Evolutionary conservation across 1,284 basidiomycete species (phyloP), one percentile per base, ranked within the genome.

Genomic region (Cryptococcus sp.): DNA sequence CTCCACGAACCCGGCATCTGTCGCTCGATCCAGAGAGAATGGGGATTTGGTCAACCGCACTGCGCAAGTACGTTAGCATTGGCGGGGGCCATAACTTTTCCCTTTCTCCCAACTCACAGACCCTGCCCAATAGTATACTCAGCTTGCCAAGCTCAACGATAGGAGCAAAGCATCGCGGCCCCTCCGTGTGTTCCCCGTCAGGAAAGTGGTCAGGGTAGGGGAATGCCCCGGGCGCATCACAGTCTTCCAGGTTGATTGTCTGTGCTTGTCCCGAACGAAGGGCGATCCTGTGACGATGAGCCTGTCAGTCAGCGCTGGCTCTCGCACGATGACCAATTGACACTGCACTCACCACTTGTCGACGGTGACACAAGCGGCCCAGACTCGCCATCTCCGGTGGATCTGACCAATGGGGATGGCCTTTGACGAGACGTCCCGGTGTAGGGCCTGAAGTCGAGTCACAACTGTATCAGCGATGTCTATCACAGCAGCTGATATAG

Each of bases 161-260:
- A n/a, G 62, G 56, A 7, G 56, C 42, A 40, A 65, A 65, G 46
- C 59, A 60, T n/a, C 60, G 49, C 18, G 15, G 39, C 43, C 55
- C 40, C 15, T 24, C 44, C 11, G 24, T 35, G n/a, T 42, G 23
- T 16, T 53, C 49, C 6, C 44, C 55, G 21, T 60, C 58, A 2
- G 45, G 42, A 35, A 58, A 52, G 21, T 53, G 52, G 46, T 65
- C 63, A 1, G 63, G 52, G 39, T 57, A 65, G 2, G 28, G 33
- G 15, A 49, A 44, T 1, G 63, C 61, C 4, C 53, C 18, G 2
- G 60, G 63, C 8, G 58, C 52, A 39, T 65, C 63, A 46, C 60
- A 59, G 16, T 60, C 61, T 11, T 48, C 63, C 2, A 62, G 56
- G 38, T 65, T 54, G 37, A 65, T 60, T 1, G 44, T 39, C 37